Percentiles rank a stretch among this genome's conserved stretches.
Conservation (phyloP, 441 rosid genomes). For the Brassica balearica region DNA sequence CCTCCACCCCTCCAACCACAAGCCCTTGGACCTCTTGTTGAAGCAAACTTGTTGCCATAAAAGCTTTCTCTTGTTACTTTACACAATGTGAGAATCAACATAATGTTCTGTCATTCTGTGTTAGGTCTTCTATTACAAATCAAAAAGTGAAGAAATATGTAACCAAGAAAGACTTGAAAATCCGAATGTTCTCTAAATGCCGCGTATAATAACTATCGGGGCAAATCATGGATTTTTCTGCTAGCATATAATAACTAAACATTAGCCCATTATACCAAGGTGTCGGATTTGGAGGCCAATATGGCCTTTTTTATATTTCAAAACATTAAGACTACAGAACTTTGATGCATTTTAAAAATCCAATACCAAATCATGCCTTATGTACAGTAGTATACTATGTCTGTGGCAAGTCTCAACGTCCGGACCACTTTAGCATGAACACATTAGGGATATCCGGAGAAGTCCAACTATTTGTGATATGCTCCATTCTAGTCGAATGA, state of each 20-base stretch:
- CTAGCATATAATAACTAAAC: neutral
- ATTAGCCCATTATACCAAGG: neutral
- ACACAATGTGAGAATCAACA: constrained; percentile 12
- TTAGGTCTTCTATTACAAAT: constrained; percentile 16
- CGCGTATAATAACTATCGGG: neutral
- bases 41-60: constrained; percentile 39
- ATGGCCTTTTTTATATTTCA: neutral
- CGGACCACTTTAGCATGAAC: neutral
- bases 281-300: neutral
- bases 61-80: neutral
- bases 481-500: neutral
- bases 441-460: neutral
- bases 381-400: neutral
- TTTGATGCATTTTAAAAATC: neutral
- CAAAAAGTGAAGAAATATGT: neutral
- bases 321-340: too few species aligned
- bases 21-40: constrained; percentile 39
- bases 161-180: neutral
- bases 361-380: neutral
- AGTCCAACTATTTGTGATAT: neutral
- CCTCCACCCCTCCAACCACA: constrained; percentile 36
- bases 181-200: neutral
- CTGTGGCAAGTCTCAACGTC: neutral
- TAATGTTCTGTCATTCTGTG: constrained; percentile 1
- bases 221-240: neutral